Conservation (phyloP, 495 filamentous ascomycete genomes). For the Lichina pygmaea region DNA sequence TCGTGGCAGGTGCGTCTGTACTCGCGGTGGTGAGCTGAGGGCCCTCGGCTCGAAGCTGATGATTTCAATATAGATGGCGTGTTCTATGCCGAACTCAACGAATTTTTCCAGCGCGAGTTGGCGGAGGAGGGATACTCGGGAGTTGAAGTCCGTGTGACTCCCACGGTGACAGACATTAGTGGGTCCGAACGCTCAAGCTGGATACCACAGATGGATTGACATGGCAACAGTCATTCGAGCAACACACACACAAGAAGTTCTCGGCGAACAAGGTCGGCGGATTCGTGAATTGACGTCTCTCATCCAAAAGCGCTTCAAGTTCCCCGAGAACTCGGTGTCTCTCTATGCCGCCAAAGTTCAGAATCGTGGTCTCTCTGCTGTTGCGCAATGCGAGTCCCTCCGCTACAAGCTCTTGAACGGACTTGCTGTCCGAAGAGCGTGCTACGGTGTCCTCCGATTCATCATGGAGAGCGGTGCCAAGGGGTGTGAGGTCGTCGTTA, state of each 20-base stretch:
- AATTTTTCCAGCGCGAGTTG: constrained; percentile 99
- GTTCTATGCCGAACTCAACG: constrained; percentile 99
- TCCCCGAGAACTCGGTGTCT: constrained; percentile 98
- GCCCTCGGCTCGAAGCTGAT: no score
- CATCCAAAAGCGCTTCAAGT: constrained; percentile 99
- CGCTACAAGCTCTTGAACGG: constrained; percentile 99
- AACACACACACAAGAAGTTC: constrained; percentile 98
- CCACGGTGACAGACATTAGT: constrained; percentile 98
- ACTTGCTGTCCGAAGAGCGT: constrained; percentile 86
- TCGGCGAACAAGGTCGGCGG: constrained; percentile 96
- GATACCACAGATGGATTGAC: not conserved
- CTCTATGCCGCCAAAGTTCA: constrained; percentile 99
- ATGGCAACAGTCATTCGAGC: constrained; percentile 59
- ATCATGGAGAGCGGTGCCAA: constrained; percentile 99
- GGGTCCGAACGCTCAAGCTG: constrained; percentile 9
- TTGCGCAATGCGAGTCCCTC: constrained; percentile 98
- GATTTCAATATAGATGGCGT: constrained; percentile 41
- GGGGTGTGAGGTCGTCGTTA: constrained; percentile 98
- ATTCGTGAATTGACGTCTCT: constrained; percentile 99
- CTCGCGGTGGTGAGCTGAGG: not conserved
- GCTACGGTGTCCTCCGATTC: constrained; percentile 98
- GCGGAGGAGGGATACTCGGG: constrained; percentile 99
- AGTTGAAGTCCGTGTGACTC: constrained; percentile 97
- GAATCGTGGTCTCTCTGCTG: constrained; percentile 96
- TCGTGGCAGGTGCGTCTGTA: constrained; percentile 40